Base-by-base conservation (phyloP, 2,329 filamentous ascomycete genomes). In the Diaporthe ilicicola region DNA sequence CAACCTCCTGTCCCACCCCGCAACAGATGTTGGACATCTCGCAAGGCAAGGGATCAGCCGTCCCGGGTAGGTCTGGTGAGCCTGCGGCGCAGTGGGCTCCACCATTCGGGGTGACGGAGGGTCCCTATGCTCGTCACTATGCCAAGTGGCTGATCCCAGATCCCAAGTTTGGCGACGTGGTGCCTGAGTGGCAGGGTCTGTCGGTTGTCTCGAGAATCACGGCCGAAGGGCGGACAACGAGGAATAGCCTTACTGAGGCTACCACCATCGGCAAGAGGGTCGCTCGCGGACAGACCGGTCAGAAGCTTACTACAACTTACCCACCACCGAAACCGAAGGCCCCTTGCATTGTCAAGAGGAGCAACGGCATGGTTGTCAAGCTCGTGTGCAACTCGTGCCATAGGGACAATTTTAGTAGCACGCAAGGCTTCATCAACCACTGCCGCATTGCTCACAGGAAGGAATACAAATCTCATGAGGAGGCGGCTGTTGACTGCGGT, bases 341-440 rank as follows among this genome's bases (percentile, higher is more conserved):
- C 70, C 94, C 94, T 70, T 94, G 95, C 81, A 87, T 96, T 74
- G 87, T 97, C 79, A 95, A 94, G 82, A 92, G 94, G 76, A 91
- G 92, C 67, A 95, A 98, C 81, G 93, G 93, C 69, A 88, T 93
- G 78, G 91, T 92, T 74, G 95, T 98, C 74, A 97, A 97, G 82
- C 88, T 98, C 61, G 92, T 97, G 74, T 99, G 96, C 84, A 83
- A 93, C 71, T 93, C 96, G 80, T 98, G 96, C 81, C 88, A 94
- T 62, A 89, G 95, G 74, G 93, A 94, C 79, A 94, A 98, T 80
- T 98, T 98, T 78, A 95, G 93, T 69, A 98, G 95, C 83, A 97
- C 95, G 0, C 96, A 98, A 81, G 96, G 96, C n/a, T 98, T 98
- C 82, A 96, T 99, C 84, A 99, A 99, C 79, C 96, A 99, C 79